Percentiles rank a stretch among this genome's conserved stretches.
phyloP scores from a whole-genome alignment of 345 rosid genomes.

The Ceriops decandra region DNA sequence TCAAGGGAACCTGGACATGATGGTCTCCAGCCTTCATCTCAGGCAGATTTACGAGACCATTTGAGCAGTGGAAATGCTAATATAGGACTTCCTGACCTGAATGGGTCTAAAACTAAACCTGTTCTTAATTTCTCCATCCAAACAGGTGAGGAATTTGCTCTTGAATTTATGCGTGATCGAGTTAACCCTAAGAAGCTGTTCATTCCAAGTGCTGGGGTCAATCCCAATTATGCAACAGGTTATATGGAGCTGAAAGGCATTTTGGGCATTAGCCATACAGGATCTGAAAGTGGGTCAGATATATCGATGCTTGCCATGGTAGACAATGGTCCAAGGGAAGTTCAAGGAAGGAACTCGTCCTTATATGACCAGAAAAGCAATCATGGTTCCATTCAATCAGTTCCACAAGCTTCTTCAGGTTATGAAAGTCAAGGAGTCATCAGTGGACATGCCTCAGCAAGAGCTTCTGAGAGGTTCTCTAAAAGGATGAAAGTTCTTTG shows the following conservation, averaged over 20 bases:
- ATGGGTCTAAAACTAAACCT: conserved; percentile 53
- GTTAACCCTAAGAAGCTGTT: conserved; percentile 51
- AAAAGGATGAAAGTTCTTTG: conserved; percentile 69
- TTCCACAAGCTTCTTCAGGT: conserved; percentile 37
- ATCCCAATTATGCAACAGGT: conserved; percentile 43
- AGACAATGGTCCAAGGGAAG: conserved; percentile 45
- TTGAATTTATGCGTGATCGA: conserved; percentile 88
- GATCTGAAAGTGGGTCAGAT: conserved; percentile 68
- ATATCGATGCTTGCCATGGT: conserved; percentile 39
- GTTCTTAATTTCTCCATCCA: conserved; percentile 75
- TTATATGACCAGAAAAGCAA: conserved; percentile 40
- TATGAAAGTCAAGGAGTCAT: conserved; percentile 34
- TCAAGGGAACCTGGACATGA: conserved; percentile 47
- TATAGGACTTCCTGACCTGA: conserved; percentile 40
- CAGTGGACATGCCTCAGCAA: conserved; percentile 34
- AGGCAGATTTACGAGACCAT: conserved; percentile 39
- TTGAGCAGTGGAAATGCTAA: conserved; percentile 35
- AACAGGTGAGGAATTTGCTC: conserved; percentile 92
- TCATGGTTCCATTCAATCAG: conserved; percentile 46
- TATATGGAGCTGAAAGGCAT: conserved; percentile 68
- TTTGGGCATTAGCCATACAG: conserved; percentile 55
- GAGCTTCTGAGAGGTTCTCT: conserved; percentile 42
- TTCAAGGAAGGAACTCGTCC: conserved; percentile 41
- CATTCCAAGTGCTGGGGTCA: conserved; percentile 34
- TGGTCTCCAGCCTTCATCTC: conserved; percentile 39